Evolutionary conservation across 768 basidiomycete species (phyloP), one percentile per base, ranked within the genome.

Genomic region (Tremella mesenterica): DNA sequence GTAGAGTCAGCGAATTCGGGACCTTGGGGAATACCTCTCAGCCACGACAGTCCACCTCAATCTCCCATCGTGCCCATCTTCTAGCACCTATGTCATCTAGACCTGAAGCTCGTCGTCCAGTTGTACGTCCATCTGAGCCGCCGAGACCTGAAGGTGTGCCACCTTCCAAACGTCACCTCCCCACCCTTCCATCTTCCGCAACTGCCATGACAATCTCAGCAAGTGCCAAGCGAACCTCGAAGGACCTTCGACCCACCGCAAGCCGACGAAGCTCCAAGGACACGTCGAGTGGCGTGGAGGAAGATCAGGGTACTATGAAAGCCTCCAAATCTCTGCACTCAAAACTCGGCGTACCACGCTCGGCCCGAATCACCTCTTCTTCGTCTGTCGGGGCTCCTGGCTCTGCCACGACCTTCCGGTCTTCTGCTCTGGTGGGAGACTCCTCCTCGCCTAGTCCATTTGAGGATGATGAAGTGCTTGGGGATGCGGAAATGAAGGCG

Each of bases 401-500:
- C 26, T 20, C 57, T 4, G 25, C n/a, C 18, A 48, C 47, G n/a
- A 49, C 52, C 49, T 41, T 57, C 53, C 27, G 59, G 26, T 49
- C 56, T 20, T 48, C 50, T 4, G 54, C 53, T 4, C 44, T 68
- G 34, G 44, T 62, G 23, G 48, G 46, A 18, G 61, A 65, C 21
- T 26, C 48, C 1, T 63, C 63, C 4, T 52, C 58, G 10, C 51
- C 49, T 9, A 63, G 60, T 44, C 63, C 66, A 10, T 54, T 59
- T 2, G 71, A 73, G 25, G 74, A 75, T 48, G 72, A 75, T 38
- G 57, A 63, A 27, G 47, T 53, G 6, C 75, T 86, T 16, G 95
- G 88, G 14, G 95, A 99, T 67, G 91, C 95, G 57, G 95, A 99
- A 76, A 99, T 99, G 95, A 74, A 86, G 66, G 84, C 86, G 54